Evolutionary conservation across 2,329 filamentous ascomycete species (phyloP).

Genomic region (Nigrospora oryzae): DNA sequence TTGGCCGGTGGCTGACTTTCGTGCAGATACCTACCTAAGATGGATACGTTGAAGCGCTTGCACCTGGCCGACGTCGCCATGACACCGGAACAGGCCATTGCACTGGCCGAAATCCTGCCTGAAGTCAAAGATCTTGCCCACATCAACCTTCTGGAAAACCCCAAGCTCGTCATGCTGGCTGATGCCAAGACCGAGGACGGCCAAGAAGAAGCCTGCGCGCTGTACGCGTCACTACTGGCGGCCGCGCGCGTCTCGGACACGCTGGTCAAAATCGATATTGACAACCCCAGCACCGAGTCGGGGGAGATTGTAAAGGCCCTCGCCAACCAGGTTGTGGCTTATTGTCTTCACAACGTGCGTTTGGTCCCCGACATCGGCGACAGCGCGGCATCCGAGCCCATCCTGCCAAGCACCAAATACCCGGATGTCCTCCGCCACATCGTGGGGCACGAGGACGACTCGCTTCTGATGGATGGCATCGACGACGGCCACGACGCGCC

Average conservation of each 20-base stretch:
- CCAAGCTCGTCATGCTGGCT: conserved; percentile 60
- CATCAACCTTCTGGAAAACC: conserved; percentile 79
- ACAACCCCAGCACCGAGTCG: conserved; percentile 72
- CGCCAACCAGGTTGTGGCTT: conserved; percentile 89
- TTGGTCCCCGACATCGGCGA: conserved; percentile 46
- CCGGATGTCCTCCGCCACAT: conserved; percentile 83
- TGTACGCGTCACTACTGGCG: conserved; percentile 86
- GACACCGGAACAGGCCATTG: conserved; percentile 81
- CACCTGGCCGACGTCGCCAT: conserved; percentile 81
- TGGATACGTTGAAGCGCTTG: conserved; percentile 70
- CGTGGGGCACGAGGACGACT: conserved; percentile 59
- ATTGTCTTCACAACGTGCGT: conserved; percentile 88
- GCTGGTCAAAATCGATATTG: conserved; percentile 84
- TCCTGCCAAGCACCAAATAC: conserved; percentile 27
- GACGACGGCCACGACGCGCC: conserved; percentile 64
- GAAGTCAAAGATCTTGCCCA: conserved; percentile 77
- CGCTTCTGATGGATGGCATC: conserved; percentile 20
- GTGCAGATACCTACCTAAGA: conserved; percentile 64
- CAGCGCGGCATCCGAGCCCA: conserved; percentile 19
- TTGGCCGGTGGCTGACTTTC: neutral
- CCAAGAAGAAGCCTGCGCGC: conserved; percentile 87
- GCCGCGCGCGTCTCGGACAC: conserved; percentile 77
- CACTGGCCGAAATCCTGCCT: conserved; percentile 80
- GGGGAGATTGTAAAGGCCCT: conserved; percentile 87
- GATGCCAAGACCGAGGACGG: conserved; percentile 67